These are phyloP conservation scores for Linnemannia elongata DNA, from an alignment of 192 early-diverging fungal species.

Conservation along the genomic window DNA sequence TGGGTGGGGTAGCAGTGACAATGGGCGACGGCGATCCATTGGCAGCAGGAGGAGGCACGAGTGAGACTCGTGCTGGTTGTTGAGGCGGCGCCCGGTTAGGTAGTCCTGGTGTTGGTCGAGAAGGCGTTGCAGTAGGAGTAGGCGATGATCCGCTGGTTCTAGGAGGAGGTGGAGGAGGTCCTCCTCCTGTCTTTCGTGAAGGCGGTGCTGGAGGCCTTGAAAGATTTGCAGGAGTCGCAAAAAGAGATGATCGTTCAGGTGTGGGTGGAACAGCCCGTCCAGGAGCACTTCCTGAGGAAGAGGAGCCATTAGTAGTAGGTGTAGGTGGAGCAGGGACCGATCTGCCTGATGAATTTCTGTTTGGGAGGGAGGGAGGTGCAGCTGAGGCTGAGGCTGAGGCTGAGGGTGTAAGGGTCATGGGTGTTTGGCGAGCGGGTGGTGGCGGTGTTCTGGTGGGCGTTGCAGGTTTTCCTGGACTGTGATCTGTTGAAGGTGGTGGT, in stretches of 20 bases:
- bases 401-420: slow-evolving; percentile 22
- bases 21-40: background rate
- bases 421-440: slow-evolving; percentile 31
- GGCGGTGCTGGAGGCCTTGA: slow-evolving; percentile 33
- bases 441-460: slow-evolving; percentile 33
- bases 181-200: slow-evolving; percentile 24
- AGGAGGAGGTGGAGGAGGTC: slow-evolving; percentile 18
- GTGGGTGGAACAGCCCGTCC: slow-evolving; percentile 34
- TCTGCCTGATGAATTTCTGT: slow-evolving; percentile 32
- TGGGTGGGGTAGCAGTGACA: slow-evolving; percentile 15
- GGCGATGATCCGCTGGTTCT: slow-evolving; percentile 36
- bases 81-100: slow-evolving; percentile 31
- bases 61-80: slow-evolving; percentile 30
- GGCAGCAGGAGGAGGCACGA: slow-evolving; percentile 13
- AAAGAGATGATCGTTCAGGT: slow-evolving; percentile 15
- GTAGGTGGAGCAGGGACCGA: slow-evolving; percentile 28
- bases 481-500: slow-evolving; percentile 32
- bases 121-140: slow-evolving; percentile 20
- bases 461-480: slow-evolving; percentile 21
- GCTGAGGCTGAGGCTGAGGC: slow-evolving; percentile 11
- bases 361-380: slow-evolving; percentile 21
- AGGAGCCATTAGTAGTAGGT: slow-evolving; percentile 24
- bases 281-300: slow-evolving; percentile 7
- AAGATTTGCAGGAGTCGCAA: slow-evolving; percentile 25
- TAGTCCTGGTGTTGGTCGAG: slow-evolving; percentile 37